phyloP scores from a whole-genome alignment of 305 asterid species.

The Solanum aculeatissimum region DNA sequence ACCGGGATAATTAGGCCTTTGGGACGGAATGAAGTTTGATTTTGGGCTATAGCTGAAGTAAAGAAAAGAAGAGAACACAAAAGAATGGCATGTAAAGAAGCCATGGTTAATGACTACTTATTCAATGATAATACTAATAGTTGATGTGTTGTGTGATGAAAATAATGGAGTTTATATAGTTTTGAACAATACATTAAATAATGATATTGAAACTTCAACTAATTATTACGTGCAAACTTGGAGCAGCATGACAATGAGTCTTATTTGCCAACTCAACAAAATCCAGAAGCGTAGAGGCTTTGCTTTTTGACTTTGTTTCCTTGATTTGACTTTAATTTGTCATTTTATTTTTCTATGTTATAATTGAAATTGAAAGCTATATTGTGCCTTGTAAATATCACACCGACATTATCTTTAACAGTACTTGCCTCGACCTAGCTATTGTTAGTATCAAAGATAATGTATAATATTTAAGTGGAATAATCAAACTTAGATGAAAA shows the following conservation, averaged over 20 bases:
- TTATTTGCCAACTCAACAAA: neutral
- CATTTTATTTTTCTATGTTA: neutral
- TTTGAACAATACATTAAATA: neutral
- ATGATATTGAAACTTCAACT: neutral
- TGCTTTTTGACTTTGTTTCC: neutral
- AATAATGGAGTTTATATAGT: neutral
- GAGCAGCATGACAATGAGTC: neutral
- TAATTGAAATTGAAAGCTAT: neutral
- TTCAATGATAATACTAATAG: neutral
- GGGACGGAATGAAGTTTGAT: constrained; percentile 52
- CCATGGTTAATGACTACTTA: neutral
- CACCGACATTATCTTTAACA: neutral
- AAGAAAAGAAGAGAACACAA: constrained; percentile 4
- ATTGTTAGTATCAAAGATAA: neutral
- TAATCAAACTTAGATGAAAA: neutral
- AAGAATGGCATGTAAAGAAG: neutral
- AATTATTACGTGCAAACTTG: neutral
- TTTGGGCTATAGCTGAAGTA: constrained; percentile 7
- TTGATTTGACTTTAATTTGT: neutral
- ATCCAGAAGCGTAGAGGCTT: neutral
- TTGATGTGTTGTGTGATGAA: neutral
- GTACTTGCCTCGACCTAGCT: neutral
- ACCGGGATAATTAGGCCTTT: constrained; percentile 44
- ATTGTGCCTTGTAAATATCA: neutral
- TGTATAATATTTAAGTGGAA: neutral